Evolutionary conservation across 495 filamentous ascomycete genomes (phyloP), one percentile per base, ranked within the genome.

Genomic region (Penicillium riverlandense): DNA sequence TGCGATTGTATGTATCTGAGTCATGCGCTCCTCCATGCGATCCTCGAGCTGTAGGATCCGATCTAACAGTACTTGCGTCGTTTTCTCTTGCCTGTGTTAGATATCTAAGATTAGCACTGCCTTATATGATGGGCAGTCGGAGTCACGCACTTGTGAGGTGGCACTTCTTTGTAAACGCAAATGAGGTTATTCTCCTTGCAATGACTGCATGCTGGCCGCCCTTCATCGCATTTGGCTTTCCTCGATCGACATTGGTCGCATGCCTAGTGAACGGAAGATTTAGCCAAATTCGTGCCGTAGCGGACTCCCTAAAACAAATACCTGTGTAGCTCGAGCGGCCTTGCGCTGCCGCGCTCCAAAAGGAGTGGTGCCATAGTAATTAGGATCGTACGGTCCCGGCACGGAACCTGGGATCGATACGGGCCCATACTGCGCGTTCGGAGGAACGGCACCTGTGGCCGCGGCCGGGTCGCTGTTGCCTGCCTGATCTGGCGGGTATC

Each of bases 161-260:
- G 76, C 12, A 82, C 69, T 59, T 78, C 77, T 58, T 78, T 75
- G 46, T 82, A 82, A 15, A 77, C 70, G 53, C 78, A 82, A 37
- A 54, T 50, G 35, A 78, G 55, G 38, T 59, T 67, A 16, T 77
- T 77, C 45, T 81, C 78, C 41, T 71, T 78, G 59, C 78, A 82
- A 49, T 77, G 74, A 38, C 75, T 76, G 54, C 78, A 82, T 31
- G 65, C 57, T 0, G 78, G 78, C 35, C 78, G 69, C 28, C 77
- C 76, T 54, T 82, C 78, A 36, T 82, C 78, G 44, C 78, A 82
- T 52, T 82, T 82, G n/a, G 78, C 77, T 51, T 82, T 82, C 44
- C 78, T 68, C 13, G 74, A 62, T 50, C 78, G 75, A 53, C 78
- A 82, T 56, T 75, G 74, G 48, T 82, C 78, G 46, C 78, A 82